Evolutionary conservation across 2,329 filamentous ascomycete species (phyloP), one percentile per base, ranked within the genome.

Genomic region (Colletotrichum nymphaeae): DNA sequence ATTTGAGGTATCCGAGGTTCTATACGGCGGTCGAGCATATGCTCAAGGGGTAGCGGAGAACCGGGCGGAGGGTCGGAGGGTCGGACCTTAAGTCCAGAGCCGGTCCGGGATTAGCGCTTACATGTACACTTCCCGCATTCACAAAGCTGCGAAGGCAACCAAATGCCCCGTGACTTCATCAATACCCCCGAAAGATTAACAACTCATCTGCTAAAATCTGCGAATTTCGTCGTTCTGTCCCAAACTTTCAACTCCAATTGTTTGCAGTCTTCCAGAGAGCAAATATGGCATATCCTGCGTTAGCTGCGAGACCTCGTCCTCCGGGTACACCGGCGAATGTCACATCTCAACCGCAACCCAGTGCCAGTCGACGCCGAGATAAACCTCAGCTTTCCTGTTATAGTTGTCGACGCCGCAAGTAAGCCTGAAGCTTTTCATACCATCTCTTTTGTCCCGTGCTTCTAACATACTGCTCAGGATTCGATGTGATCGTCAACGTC

Each of bases 371-470:
- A 26, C 78, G 79, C 2, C 77, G 82, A 32, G 80, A 83, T 19
- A 81, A 81, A 58, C 78, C 76, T 2, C 79, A 81, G 65, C 76
- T 83, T 11, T 83, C 81, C 1, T 84, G 82, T 67, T 80, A 79
- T 37, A 73, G 77, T 5, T 84, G 82, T 67, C 75, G 82, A 16
- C 76, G 77, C 26, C 78, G 82, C 37, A 84, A 83, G 82, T 83
- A 76, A 76, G 77, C 12, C 4, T 8, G 11, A 19, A 37, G 9
- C 6, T 19, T 3, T 7, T 4, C 3, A 1, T 2, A 2, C 42
- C 16, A n/a, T 6, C 4, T 3, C 7, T 2, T 9, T n/a, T n/a
- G 3, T 0, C 3, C 16, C 42, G 6, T 2, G 12, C 1, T 5
- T 42, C 6, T 26, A 7, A 42, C 9, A 2, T 11, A 26, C 11